These are phyloP conservation scores for Cyclostephanos invisitatus DNA, from an alignment of 108 stramenopile genomes.

Conservation along the genomic window DNA sequence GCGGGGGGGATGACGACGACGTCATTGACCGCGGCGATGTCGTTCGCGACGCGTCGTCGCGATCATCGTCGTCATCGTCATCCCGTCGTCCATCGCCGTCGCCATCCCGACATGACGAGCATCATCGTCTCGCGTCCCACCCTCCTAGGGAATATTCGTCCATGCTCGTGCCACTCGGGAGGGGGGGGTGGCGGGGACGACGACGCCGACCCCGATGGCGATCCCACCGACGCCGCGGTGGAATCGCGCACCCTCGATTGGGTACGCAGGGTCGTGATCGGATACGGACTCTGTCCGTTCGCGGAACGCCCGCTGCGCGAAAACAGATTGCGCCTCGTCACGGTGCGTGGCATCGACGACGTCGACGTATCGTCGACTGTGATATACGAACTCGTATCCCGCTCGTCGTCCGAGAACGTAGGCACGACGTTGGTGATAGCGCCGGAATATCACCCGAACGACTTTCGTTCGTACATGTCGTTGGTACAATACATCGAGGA, in stretches of 20 bases:
- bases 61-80: no score
- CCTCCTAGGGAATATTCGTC: no score
- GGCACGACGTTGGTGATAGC: constrained; percentile 76
- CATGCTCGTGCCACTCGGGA: no score
- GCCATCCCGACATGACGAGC: no score
- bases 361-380: constrained; percentile 49
- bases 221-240: no score
- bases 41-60: no score
- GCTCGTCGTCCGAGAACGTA: constrained; percentile 11
- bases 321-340: constrained; percentile 46
- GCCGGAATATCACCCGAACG: constrained; percentile 66
- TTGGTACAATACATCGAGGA: constrained; percentile 58
- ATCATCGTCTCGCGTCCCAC: no score
- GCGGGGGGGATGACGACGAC: no score
- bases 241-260: constrained; percentile 17
- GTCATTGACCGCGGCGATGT: no score
- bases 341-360: constrained; percentile 60
- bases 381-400: constrained; percentile 50
- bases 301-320: constrained; percentile 59
- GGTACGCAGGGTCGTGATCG: constrained; percentile 70
- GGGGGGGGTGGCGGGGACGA: no score
- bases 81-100: no score
- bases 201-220: no score
- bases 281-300: constrained; percentile 82
- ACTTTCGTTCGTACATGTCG: constrained; percentile 61